phyloP scores from a whole-genome alignment of 805 yeast genomes.

The Metahyphopichia silvanorum region DNA sequence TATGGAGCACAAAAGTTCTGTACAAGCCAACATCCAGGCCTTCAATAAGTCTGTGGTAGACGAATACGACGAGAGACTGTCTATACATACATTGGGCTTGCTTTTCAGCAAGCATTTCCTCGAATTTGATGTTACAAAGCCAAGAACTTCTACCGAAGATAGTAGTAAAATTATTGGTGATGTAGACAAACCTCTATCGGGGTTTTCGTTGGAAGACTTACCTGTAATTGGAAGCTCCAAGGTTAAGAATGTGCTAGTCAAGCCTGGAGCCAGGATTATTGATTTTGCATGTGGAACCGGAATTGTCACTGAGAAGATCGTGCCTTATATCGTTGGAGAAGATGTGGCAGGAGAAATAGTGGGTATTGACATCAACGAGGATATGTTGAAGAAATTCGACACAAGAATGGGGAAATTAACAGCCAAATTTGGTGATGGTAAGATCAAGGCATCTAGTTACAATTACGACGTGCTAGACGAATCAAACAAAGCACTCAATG shows the following conservation, averaged over 20 bases:
- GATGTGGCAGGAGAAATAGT: constrained; percentile 16
- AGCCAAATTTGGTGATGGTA: constrained; percentile 1
- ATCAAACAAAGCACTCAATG: constrained; percentile 6
- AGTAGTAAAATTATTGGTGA: constrained; percentile 11
- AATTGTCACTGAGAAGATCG: constrained; percentile 25
- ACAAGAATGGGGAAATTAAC: constrained; percentile 7
- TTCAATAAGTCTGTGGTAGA: constrained; percentile 14
- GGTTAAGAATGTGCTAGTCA: constrained; percentile 14
- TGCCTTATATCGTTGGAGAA: constrained; percentile 20
- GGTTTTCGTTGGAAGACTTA: no score
- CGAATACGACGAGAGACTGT: constrained; percentile 19
- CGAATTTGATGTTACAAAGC: constrained; percentile 12
- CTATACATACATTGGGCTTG: constrained; percentile 12
- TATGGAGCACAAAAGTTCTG: constrained; percentile 21
- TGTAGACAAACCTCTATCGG: constrained; percentile 6
- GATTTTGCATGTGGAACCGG: constrained; percentile 49
- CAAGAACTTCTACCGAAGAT: constrained; percentile 11
- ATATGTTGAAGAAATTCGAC: constrained; percentile 14
- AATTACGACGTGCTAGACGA: constrained; percentile 24
- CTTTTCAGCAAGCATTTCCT: constrained; percentile 18
- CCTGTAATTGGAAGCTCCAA: no score
- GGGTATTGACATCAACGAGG: constrained; percentile 37
- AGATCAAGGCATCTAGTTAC: constrained; percentile 9
- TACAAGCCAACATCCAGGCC: constrained; percentile 17
- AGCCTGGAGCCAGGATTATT: constrained; percentile 20